phyloP scores from a whole-genome alignment of 768 basidiomycete species.

The Amyloporia xantha region DNA sequence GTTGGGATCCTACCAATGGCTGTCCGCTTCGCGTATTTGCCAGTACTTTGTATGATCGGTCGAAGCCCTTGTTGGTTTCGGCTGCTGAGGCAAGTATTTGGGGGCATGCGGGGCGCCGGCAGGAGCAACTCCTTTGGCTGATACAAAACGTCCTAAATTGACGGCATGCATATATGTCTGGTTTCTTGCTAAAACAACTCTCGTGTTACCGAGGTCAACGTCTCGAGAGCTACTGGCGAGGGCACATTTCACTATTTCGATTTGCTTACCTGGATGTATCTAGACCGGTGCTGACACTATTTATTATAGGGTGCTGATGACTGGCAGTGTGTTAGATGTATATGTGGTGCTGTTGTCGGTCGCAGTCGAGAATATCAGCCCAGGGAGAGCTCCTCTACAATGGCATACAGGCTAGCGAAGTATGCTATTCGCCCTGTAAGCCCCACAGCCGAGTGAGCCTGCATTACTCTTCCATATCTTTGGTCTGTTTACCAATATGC shows the following conservation, averaged over 20 bases:
- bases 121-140: conserved; percentile 58
- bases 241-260: conserved; percentile 45
- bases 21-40: conserved; percentile 24
- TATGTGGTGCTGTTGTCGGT: conserved; percentile 81
- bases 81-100: conserved; percentile 16
- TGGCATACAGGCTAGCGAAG: conserved; percentile 71
- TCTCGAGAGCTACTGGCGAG: conserved; percentile 87
- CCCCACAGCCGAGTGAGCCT: conserved; percentile 52
- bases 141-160: conserved; percentile 92
- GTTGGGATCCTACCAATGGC: conserved; percentile 67
- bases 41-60: conserved; percentile 6
- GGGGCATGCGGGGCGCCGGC: conserved; percentile 24
- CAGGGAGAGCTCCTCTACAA: conserved; percentile 25
- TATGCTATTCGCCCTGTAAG: conserved; percentile 74
- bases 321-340: conserved; percentile 62
- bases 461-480: not conserved
- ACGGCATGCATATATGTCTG: conserved; percentile 22
- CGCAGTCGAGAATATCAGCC: conserved; percentile 49
- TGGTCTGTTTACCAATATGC: not conserved
- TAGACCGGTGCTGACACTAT: not conserved
- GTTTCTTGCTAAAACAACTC: conserved; percentile 81
- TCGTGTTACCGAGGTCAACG: conserved; percentile 59
- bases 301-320: conserved; percentile 45
- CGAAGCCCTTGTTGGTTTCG: conserved; percentile 63
- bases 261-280: conserved; percentile 4